Percentiles rank a stretch among this genome's conserved stretches.
Evolutionary conservation across 2,329 filamentous ascomycete species (phyloP).

Genomic region (Rhynchosporium agropyri): DNA sequence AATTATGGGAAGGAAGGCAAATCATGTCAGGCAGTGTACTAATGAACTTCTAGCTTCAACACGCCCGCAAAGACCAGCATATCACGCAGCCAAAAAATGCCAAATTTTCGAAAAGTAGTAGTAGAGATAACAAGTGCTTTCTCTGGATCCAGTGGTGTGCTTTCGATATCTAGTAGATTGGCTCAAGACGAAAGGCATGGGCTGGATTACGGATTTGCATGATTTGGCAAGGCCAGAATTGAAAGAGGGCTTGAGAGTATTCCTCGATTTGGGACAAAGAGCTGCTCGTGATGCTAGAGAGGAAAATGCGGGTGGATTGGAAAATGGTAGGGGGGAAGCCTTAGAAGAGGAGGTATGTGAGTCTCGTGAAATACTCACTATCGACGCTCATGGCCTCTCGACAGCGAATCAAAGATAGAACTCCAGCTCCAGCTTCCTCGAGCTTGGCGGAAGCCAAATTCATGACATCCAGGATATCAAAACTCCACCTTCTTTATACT

Average conservation of each 20-base stretch:
- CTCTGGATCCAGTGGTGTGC: conserved; percentile 24
- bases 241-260: conserved; percentile 19
- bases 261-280: conserved; percentile 22
- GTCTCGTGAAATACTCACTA: neutral
- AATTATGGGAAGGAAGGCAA: no score
- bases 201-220: neutral
- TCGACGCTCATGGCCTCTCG: neutral
- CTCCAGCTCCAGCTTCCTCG: neutral
- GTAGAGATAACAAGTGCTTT: conserved; percentile 29
- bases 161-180: neutral
- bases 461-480: neutral
- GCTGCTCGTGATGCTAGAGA: conserved; percentile 13
- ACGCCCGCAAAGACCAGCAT: conserved; percentile 25
- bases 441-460: neutral
- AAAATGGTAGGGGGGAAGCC: neutral
- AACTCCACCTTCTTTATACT: neutral
- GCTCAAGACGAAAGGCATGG: neutral
- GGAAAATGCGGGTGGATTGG: neutral
- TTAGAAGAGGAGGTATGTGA: neutral
- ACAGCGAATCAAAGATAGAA: neutral
- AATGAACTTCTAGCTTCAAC: conserved; percentile 18
- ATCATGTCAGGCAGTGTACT: no score
- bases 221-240: neutral
- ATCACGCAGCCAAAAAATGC: conserved; percentile 16
- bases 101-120: conserved; percentile 26